Conservation (phyloP, 768 basidiomycete species). For the Cubamyces lactineus region DNA sequence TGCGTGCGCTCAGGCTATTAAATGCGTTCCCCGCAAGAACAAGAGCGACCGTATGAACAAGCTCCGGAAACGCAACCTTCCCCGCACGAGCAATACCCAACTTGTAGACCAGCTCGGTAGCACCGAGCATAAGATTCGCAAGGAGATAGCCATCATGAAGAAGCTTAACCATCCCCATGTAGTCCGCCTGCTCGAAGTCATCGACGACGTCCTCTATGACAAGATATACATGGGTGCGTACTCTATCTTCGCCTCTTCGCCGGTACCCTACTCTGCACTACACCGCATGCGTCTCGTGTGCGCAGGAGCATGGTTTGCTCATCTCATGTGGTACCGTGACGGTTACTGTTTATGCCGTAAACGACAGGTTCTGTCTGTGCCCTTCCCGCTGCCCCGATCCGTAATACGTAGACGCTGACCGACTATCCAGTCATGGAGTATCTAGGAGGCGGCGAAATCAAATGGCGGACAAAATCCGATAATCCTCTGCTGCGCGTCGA, state of each 20-base stretch:
- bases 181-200: conserved; percentile 89
- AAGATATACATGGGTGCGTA: conserved; percentile 92
- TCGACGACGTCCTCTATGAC: conserved; percentile 86
- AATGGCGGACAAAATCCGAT: conserved; percentile 71
- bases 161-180: conserved; percentile 90
- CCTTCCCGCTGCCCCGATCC: conserved; percentile 8
- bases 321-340: not conserved
- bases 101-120: conserved; percentile 71
- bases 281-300: not conserved
- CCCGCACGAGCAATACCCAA: conserved; percentile 52
- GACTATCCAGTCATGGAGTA: conserved; percentile 84
- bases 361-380: conserved; percentile 7
- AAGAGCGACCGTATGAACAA: conserved; percentile 65
- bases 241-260: conserved; percentile 1
- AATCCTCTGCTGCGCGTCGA: conserved; percentile 80
- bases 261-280: conserved; percentile 6
- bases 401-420: conserved; percentile 28
- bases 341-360: not conserved
- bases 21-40: conserved; percentile 73
- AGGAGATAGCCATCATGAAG: conserved; percentile 99
- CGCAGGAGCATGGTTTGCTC: not conserved
- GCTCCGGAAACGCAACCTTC: conserved; percentile 44
- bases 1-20: conserved; percentile 63
- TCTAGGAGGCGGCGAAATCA: conserved; percentile 92
- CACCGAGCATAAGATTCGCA: conserved; percentile 81